These are phyloP conservation scores for Laburnicola sp. DNA, from an alignment of 2,329 filamentous ascomycete species.

Conservation along the genomic window DNA sequence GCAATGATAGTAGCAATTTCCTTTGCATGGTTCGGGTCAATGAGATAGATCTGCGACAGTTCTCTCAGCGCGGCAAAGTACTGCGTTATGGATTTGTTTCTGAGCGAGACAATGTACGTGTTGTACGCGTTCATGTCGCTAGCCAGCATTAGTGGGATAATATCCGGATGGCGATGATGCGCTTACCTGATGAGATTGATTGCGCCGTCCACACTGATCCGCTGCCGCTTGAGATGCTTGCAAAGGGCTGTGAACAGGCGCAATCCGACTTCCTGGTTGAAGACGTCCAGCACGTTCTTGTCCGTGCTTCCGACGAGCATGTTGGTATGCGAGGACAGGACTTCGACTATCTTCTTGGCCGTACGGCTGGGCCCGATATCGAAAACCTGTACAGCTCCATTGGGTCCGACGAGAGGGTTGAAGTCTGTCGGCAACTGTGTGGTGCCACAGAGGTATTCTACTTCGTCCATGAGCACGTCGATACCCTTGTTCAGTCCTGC, in stretches of 20 bases:
- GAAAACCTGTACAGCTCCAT: conserved; percentile 40
- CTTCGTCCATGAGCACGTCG: conserved; percentile 96
- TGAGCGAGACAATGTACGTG: conserved; percentile 77
- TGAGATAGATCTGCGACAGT: conserved; percentile 92
- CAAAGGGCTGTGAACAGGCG: conserved; percentile 89
- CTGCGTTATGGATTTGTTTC: conserved; percentile 78
- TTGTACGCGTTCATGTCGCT: conserved; percentile 96
- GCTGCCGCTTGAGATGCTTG: conserved; percentile 96
- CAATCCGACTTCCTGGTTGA: conserved; percentile 95
- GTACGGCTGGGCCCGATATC: conserved; percentile 78
- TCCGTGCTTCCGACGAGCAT: conserved; percentile 96
- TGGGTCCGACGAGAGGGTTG: conserved; percentile 64
- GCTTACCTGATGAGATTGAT: conserved; percentile 78
- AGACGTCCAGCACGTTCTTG: conserved; percentile 97
- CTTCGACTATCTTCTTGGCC: conserved; percentile 76
- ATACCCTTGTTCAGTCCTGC: conserved; percentile 97
- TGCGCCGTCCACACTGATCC: conserved; percentile 85
- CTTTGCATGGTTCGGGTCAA: conserved; percentile 83
- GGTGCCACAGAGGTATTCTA: conserved; percentile 91
- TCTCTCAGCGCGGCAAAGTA: conserved; percentile 93
- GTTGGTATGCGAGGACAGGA: conserved; percentile 84
- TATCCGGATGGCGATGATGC: not conserved
- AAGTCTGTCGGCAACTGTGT: conserved; percentile 86
- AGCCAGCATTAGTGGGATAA: conserved; percentile 11
- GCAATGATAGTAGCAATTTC: conserved; percentile 95